Percentiles rank a stretch among this genome's conserved stretches.
These are phyloP conservation scores for Sherardia arvensis DNA, from an alignment of 257 asterid genomes.

Conservation along the genomic window DNA sequence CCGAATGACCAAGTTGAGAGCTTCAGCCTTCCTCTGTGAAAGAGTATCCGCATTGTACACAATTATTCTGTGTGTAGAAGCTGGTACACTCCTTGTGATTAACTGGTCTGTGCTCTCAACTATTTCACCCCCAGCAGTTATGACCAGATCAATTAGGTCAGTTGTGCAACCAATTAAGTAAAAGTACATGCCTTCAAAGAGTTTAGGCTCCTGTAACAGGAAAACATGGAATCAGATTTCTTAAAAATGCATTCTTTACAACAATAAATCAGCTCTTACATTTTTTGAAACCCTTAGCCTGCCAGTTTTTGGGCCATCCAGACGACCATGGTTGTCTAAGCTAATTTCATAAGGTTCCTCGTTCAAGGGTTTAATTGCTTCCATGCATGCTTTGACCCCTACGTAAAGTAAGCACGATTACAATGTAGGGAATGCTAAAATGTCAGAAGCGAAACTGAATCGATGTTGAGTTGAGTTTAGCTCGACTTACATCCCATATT, in stretches of 20 bases:
- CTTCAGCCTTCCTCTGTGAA: constrained; percentile 33
- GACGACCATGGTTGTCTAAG: constrained; percentile 70
- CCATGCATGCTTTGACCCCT: constrained; percentile 81
- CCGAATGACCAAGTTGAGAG: constrained; percentile 30
- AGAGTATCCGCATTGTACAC: constrained; percentile 43
- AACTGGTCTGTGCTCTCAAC: constrained; percentile 33
- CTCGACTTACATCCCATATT: constrained; percentile 63
- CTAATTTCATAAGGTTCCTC: constrained; percentile 76
- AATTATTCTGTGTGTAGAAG: constrained; percentile 21
- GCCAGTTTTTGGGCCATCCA: constrained; percentile 72
- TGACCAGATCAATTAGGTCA: constrained; percentile 53
- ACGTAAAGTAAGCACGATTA: constrained; percentile 14
- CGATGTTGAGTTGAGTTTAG: neutral
- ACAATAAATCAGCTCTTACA: constrained; percentile 36
- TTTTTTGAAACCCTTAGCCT: constrained; percentile 44
- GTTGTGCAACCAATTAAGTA: constrained; percentile 46
- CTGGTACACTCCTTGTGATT: constrained; percentile 10
- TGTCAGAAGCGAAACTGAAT: neutral
- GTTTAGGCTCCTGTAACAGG: constrained; percentile 58
- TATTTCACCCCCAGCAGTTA: constrained; percentile 58
- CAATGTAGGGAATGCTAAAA: neutral
- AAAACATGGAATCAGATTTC: neutral
- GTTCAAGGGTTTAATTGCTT: constrained; percentile 38
- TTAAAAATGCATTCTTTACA: neutral
- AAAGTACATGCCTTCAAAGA: constrained; percentile 52